Percentiles rank a stretch among this genome's conserved stretches.
These are phyloP conservation scores for Trametes sp. DNA, from an alignment of 1,284 basidiomycete species.

Conservation along the genomic window DNA sequence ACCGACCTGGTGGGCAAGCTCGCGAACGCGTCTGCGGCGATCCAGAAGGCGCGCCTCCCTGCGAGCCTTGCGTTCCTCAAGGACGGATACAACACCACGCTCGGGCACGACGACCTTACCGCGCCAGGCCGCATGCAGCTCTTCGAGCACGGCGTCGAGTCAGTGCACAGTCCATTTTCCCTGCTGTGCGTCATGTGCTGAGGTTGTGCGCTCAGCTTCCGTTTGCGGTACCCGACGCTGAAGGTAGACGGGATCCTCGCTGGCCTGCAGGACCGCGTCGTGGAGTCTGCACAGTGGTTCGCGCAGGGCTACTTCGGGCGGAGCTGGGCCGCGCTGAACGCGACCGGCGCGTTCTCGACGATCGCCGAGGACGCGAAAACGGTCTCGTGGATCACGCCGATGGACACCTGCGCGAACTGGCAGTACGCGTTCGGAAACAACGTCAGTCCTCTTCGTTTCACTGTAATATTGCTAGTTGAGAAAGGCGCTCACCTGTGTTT, in stretches of 20 bases:
- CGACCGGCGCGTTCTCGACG: slow-evolving; percentile 46
- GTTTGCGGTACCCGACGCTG: slow-evolving; percentile 48
- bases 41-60: slow-evolving; percentile 44
- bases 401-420: slow-evolving; percentile 52
- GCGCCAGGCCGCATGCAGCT: slow-evolving; percentile 49
- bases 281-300: slow-evolving; percentile 56
- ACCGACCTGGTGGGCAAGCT: slow-evolving; percentile 47
- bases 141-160: slow-evolving; percentile 54
- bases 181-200: slow-evolving; percentile 1
- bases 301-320: slow-evolving; percentile 52
- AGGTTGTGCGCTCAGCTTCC: slow-evolving; percentile 35
- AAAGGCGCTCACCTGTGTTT: slow-evolving; percentile 8
- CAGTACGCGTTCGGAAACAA: slow-evolving; percentile 48
- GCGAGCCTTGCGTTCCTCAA: slow-evolving; percentile 49
- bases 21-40: slow-evolving; percentile 38
- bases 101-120: slow-evolving; percentile 52
- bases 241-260: slow-evolving; percentile 48
- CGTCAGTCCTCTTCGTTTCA: slow-evolving; percentile 28
- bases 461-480: background rate
- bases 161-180: slow-evolving; percentile 16
- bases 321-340: slow-evolving; percentile 40
- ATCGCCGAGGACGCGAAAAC: slow-evolving; percentile 49
- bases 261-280: slow-evolving; percentile 52
- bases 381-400: slow-evolving; percentile 53
- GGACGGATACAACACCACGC: slow-evolving; percentile 47